Evolutionary conservation across 2,329 filamentous ascomycete genomes (phyloP), one percentile per base, ranked within the genome.

Genomic region (Aspergillus texensis): DNA sequence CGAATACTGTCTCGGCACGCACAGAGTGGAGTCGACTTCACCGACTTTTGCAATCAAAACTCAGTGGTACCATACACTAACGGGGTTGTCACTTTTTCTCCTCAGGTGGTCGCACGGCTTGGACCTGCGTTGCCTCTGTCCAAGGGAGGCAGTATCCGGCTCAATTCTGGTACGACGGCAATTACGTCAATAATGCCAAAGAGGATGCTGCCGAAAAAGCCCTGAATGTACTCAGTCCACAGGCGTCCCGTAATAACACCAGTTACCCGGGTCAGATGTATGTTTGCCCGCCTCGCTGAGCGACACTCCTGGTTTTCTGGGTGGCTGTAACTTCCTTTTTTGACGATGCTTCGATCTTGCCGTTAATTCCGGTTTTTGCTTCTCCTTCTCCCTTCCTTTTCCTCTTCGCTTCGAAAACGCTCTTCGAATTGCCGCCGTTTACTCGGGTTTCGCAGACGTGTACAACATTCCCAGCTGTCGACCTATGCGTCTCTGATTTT

Each of bases 161-260:
- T 54, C 87, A 92, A 66, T 96, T 88, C 80, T 97, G 92, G 92
- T 97, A 96, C 79, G 93, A 96, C 77, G 93, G 93, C 65, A 88
- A 92, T 75, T 93, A 92, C 74, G 84, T 94, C 77, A 88, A 94
- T 82, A 96, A 96, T 74, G 93, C 93, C 63, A 90, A 88, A 79
- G 93, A 97, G 78, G 93, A 97, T 76, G 93, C 92, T n/a, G 93
- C 93, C 68, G 92, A 97, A 79, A 86, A 91, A 65, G 93, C 93
- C 12, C 68, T 79, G 52, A 78, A 71, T 41, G 41, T 65, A 24
- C 65, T 82, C 62, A 73, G 74, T 63, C 66, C 26, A 14, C 67
- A 53, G 30, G 12, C 4, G 16, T 6, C n/a, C 39, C 34, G 53
- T 21, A 11, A 11, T 34, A 4, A 54, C n/a, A 26, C 58, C 58